Percentiles rank a stretch among this genome's conserved stretches.
phyloP scores from a whole-genome alignment of 2,329 filamentous ascomycete species.

The Fusarium lateritium region DNA sequence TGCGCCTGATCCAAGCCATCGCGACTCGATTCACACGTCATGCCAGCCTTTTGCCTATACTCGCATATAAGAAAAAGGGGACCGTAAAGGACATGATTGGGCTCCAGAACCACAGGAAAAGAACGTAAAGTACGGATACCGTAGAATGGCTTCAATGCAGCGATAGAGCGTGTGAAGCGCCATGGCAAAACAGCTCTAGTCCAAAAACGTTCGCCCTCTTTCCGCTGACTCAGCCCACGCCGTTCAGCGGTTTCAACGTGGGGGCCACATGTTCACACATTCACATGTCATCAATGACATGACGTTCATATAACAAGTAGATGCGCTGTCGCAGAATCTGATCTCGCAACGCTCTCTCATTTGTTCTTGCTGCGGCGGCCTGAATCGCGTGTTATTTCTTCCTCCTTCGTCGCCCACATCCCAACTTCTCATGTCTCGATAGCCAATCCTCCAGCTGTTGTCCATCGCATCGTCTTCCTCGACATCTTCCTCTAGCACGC shows the following conservation, averaged over 20 bases:
- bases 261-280: constrained; percentile 29
- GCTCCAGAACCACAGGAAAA: no score
- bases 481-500: constrained; percentile 21
- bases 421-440: constrained; percentile 44
- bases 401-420: background rate
- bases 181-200: background rate
- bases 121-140: no score
- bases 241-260: constrained; percentile 29
- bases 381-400: constrained; percentile 14
- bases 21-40: no score
- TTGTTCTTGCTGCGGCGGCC: background rate
- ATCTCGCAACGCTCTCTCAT: constrained; percentile 34
- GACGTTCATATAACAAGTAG: constrained; percentile 20
- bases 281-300: constrained; percentile 44
- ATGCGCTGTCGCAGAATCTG: constrained; percentile 43
- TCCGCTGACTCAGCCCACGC: constrained; percentile 27
- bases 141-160: no score
- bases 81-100: no score
- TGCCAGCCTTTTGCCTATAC: no score
- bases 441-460: constrained; percentile 26
- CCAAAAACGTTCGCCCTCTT: background rate
- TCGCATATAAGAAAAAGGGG: no score
- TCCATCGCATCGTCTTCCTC: constrained; percentile 8
- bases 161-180: no score
- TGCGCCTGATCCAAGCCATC: no score